Evolutionary conservation across 1,284 basidiomycete genomes (phyloP), one percentile per base, ranked within the genome.

Genomic region (Porodaedalea pini): DNA sequence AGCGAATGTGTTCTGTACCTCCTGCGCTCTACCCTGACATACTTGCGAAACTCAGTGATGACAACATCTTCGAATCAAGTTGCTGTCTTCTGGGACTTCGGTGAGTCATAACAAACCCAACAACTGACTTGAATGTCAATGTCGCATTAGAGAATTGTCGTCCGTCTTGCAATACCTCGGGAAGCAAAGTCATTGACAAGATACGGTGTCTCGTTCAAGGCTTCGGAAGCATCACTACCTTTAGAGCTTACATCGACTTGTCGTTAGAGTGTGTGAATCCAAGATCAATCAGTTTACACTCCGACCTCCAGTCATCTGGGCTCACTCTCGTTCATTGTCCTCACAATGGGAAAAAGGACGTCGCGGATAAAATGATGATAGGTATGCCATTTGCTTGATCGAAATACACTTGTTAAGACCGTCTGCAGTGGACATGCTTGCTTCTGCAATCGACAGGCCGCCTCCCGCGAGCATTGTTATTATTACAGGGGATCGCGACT

Each of bases 71-170:
- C 45, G n/a, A 47, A 25, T 15, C 69, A 73, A 48, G 80, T 82
- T 47, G 80, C 78, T 55, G 74, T 85, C 32, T 85, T 82, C 61
- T 85, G 83, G 82, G 83, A 85, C 66, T 80, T 78, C 63, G 83
- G 82, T 82, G 56, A 43, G 10, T 37, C 39, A 36, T 36, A 40
- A 17, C 13, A 48, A 21, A 21, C 62, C 17, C 51, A 31, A 25
- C 17, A 41, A 15, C 41, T 41, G 25, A 39, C 52, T 31, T 31
- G 25, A 31, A 44, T 39, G 21, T 40, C 34, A 7, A 17, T 4
- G 19, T 37, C 25, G 17, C 6, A n/a, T 17, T 60, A 85, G 84
- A 85, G 63, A 83, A 85, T 58, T 82, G 83, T 61, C 73, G 72
- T 11, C 71, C 77, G 2, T 75, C 81, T 5, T 67, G 73, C 13